Percentiles rank a stretch among this genome's conserved stretches.
Conservation (phyloP, 2,329 filamentous ascomycete genomes). For the Fusarium sp. region DNA sequence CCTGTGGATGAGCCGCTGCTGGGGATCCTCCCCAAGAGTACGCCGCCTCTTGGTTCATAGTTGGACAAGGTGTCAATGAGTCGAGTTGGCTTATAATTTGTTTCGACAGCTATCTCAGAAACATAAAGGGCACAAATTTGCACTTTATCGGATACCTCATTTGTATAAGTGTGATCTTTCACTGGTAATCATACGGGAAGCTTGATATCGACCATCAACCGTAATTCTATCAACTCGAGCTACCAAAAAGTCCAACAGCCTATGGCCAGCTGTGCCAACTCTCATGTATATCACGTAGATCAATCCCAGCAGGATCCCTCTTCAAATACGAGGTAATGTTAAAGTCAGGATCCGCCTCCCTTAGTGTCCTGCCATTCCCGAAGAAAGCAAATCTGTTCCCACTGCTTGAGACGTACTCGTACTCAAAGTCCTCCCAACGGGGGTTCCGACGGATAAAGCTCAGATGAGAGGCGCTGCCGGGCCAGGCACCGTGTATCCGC, state of each 20-base stretch:
- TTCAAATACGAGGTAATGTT: not conserved
- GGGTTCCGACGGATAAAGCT: not conserved
- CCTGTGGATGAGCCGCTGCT: no score
- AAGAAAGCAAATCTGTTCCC: not conserved
- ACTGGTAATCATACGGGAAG: not conserved
- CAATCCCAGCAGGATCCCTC: not conserved
- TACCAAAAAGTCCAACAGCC: not conserved
- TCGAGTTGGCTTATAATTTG: no score
- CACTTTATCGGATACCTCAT: not conserved
- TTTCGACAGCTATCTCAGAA: no score
- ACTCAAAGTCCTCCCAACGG: not conserved
- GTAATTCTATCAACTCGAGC: not conserved
- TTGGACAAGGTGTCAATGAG: no score
- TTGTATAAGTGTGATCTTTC: not conserved
- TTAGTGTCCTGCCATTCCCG: not conserved
- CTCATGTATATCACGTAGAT: not conserved
- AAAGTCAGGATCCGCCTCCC: not conserved
- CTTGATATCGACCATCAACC: not conserved
- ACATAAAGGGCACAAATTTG: not conserved
- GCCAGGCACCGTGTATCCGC: not conserved
- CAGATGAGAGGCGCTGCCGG: not conserved
- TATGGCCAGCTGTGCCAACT: not conserved
- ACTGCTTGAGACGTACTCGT: not conserved
- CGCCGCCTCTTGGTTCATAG: no score
- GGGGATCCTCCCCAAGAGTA: no score